Evolutionary conservation across 345 rosid species (phyloP).

Genomic region (Citrus sinensis): DVS_A1.0 CM039169.1:29470001-29470500

Average conservation of each 20-base stretch:
- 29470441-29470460: conserved; percentile 81
- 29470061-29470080: conserved; percentile 84
- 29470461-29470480: conserved; percentile 55
- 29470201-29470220: conserved; percentile 71
- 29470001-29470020: background rate
- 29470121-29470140: conserved; percentile 92
- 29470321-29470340: conserved; percentile 80
- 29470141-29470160: conserved; percentile 91
- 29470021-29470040: conserved; percentile 41
- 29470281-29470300: conserved; percentile 86
- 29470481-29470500: conserved; percentile 43
- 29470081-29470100: conserved; percentile 55
- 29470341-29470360: conserved; percentile 87
- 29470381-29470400: conserved; percentile 69
- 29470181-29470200: conserved; percentile 66
- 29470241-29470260: conserved; percentile 61
- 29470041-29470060: conserved; percentile 92
- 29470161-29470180: conserved; percentile 72
- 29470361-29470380: conserved; percentile 75
- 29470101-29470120: conserved; percentile 84
- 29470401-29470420: conserved; percentile 64
- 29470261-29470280: conserved; percentile 61
- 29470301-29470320: conserved; percentile 81
- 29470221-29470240: conserved; percentile 57
- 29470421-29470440: conserved; percentile 77